Base-by-base conservation (phyloP, 257 asterid species). In the Thymus quinquecostatus region DNA sequence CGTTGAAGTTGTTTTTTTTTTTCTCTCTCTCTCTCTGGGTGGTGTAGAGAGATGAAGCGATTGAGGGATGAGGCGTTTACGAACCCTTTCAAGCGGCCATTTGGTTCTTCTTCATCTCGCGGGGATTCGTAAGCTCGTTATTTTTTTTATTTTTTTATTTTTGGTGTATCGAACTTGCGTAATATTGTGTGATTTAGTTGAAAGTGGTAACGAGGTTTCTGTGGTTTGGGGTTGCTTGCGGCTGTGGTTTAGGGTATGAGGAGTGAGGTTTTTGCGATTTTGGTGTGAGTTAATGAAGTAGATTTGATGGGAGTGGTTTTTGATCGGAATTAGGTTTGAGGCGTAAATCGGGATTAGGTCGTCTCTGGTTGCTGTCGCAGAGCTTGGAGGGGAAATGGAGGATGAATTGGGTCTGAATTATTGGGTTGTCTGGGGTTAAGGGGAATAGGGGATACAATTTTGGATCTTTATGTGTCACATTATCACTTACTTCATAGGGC, bases 31-130 rank as follows among this genome's bases (percentile, higher is more conserved):
- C 21, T 21, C 58, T 53, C 3, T 8, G 5, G 36, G 41, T 1
- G 41, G 44, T 86, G 76, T 76, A 76, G 88, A 75, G 82, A 71
- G 76, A 94, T 94, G 99, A 94, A 94, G 92, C 89, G 98, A 68
- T 69, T 81, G 58, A 71, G 97, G 74, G 99, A 91, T 38, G 98
- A 94, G 76, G 91, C 69, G 70, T 84, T 69, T 74, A 75, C 68
- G 65, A 88, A 77, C 85, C 92, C 95, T 75, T 93, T 88, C 69
- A 89, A 92, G 86, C 86, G 97, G 72, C 99, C 91, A 70, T 83
- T 80, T 71, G 89, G 82, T 56, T 77, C 96, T 64, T 68, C 96
- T 33, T 74, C 97, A 64, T 80, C 92, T 67, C 89, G 97, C 13
- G 96, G 83, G 66, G 97, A 94, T 83, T 79, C 95, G 99, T 94